Base-by-base conservation (phyloP, 257 asterid genomes). In the Ajuga chamaepitys region DNA sequence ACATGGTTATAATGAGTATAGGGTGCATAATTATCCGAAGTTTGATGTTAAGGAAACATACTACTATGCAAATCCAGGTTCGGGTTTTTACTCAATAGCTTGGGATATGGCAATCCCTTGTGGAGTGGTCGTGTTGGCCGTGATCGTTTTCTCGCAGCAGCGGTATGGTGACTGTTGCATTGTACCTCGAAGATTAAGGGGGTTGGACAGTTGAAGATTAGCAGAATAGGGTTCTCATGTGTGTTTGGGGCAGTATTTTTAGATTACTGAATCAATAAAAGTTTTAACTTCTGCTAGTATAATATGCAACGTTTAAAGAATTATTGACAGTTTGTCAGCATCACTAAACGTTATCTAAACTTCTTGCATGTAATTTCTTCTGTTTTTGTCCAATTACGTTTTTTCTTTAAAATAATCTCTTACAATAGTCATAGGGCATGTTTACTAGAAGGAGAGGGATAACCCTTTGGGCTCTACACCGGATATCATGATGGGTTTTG, bases 91-190 rank as follows among this genome's bases (percentile, higher is more conserved):
- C 82, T 86, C 89, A 9, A 76, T 77, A 3, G 81, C 82, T 3
- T 86, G 95, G 91, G 95, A 88, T 64, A 72, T 88, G 5, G 12
- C 78, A 0, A 75, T 88, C 53, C 81, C 85, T 16, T 68, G 76
- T 12, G 85, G 78, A 5, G 70, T 83, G n/a, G 18, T 84, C 3
- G 62, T 57, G 35, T 74, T 87, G 18, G 81, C 78, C 4, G 77
- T 76, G 75, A 62, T 81, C 22, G 62, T 85, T 13, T 83, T 74
- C 68, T 28, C 85, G 72, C 93, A 87, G 78, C 95, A 85, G 64
- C 68, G 77, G 2, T 63, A 51, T n/a, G 89, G 89, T 16, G 84
- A n/a, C n/a, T n/a, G n/a, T n/a, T n/a, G n/a, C n/a, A n/a, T n/a
- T n/a, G n/a, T n/a, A n/a, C n/a, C n/a, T n/a, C n/a, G n/a, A n/a